Percentiles rank a stretch among this genome's conserved stretches.
Conservation (phyloP, 768 basidiomycete genomes). For the Leccinum longicurvipes region DNA sequence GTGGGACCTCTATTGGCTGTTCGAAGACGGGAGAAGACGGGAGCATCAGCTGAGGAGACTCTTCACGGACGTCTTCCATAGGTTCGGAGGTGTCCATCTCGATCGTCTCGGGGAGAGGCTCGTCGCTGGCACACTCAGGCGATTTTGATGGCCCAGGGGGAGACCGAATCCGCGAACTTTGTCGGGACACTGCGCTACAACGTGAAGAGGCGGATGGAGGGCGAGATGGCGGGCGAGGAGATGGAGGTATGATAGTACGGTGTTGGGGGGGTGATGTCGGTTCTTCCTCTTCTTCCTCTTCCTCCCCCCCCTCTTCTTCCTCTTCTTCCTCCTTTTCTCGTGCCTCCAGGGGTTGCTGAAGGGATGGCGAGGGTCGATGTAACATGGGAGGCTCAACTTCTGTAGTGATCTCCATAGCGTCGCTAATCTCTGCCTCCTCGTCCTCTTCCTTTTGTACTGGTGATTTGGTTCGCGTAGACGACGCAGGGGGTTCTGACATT, state of each 20-base stretch:
- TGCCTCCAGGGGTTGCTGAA: slow-evolving; percentile 7
- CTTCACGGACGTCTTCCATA: slow-evolving; percentile 22
- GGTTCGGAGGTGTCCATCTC: slow-evolving; percentile 13
- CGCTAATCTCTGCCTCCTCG: slow-evolving; percentile 23
- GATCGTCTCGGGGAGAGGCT: slow-evolving; percentile 7
- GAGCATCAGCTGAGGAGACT: slow-evolving; percentile 23
- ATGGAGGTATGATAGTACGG: not conserved
- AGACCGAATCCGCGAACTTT: slow-evolving; percentile 15
- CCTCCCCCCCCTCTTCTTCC: slow-evolving; percentile 15
- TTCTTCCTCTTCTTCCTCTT: slow-evolving; percentile 12
- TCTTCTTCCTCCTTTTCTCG: slow-evolving; percentile 14
- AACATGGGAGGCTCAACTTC: slow-evolving; percentile 15
- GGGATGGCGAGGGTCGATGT: slow-evolving; percentile 16
- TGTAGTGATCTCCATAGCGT: slow-evolving; percentile 4
- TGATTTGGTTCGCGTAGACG: slow-evolving; percentile 23
- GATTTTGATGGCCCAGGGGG: slow-evolving; percentile 7
- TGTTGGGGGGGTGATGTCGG: slow-evolving; percentile 2
- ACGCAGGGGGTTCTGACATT: slow-evolving; percentile 33
- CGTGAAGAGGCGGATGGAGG: slow-evolving; percentile 7
- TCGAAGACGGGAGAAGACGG: slow-evolving; percentile 18
- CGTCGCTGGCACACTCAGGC: slow-evolving; percentile 3
- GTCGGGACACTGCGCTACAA: slow-evolving; percentile 20
- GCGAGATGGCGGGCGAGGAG: slow-evolving; percentile 20
- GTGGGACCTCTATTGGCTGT: not conserved
- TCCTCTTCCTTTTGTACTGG: slow-evolving; percentile 24